Evolutionary conservation across 495 filamentous ascomycete genomes (phyloP).

Genomic region (Penicillium ucsense): DNA sequence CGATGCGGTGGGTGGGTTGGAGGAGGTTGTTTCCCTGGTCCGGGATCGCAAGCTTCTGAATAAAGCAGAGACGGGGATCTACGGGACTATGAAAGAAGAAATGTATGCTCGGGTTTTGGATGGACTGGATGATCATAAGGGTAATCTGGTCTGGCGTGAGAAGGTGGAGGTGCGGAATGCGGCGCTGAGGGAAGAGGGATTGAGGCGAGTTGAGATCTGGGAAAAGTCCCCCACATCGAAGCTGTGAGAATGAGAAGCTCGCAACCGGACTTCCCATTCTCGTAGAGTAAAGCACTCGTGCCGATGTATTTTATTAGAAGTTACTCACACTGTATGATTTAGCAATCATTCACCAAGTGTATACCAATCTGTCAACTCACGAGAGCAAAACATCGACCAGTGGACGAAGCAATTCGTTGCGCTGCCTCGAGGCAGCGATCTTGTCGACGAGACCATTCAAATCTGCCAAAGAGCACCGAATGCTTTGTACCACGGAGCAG

Average conservation of each 20-base stretch:
- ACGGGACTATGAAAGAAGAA: slow-evolving; percentile 58
- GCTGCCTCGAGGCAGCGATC: no score
- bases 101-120: slow-evolving; percentile 58
- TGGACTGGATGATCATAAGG: slow-evolving; percentile 37
- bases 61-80: slow-evolving; percentile 53
- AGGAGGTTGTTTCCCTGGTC: slow-evolving; percentile 48
- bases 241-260: slow-evolving; percentile 19
- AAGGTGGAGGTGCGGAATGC: slow-evolving; percentile 22
- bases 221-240: slow-evolving; percentile 36
- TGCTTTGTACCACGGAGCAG: no score
- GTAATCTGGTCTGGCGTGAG: slow-evolving; percentile 37
- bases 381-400: no score
- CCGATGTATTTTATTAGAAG: background rate
- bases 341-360: no score
- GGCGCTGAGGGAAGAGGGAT: slow-evolving; percentile 11
- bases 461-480: no score
- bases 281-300: no score
- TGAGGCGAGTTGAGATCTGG: slow-evolving; percentile 27
- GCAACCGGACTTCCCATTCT: no score
- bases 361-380: no score
- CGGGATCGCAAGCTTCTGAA: slow-evolving; percentile 42
- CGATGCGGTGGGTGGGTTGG: slow-evolving; percentile 55
- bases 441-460: no score
- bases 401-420: no score
- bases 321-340: no score